Evolutionary conservation across 495 filamentous ascomycete genomes (phyloP), one percentile per base, ranked within the genome.

Genomic region (Aspergillus incahuasiensis): DNA sequence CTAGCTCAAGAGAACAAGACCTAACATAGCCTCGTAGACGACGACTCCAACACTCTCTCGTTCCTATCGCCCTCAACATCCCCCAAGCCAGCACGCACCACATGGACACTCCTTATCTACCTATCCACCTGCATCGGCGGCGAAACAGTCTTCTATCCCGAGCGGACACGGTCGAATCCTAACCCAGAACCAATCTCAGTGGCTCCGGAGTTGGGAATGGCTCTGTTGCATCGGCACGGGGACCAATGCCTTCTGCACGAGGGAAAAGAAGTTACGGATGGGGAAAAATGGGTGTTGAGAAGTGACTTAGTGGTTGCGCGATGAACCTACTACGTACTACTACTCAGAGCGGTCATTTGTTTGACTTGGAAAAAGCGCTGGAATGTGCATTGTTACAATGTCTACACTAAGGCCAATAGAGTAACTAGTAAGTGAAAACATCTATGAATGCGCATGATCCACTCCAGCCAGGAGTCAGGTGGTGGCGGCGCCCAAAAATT

Each of bases 261-360:
- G 68, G 91, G 91, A 7, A 78, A 76, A 56, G 82, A 94, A 61
- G 92, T 96, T 0, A 80, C 67, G 0, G 75, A 79, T 40, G 92
- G 92, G 13, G 91, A 95, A 68, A 97, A 96, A 67, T 97, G 92
- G 92, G 86, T 97, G 49, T 78, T 97, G 48, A 75, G 92, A 52
- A 95, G 86, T 48, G 92, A 96, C 76, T 69, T 96, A 52, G 91
- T 91, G 61, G 84, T 95, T 18, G 81, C 65, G 61, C 73, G 76
- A 55, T 87, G 54, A 69, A 48, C 34, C 21, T 2, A n/a, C 16
- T 25, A 7, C 34, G 7, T 38, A 38, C 7, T 38, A 38, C n/a
- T n/a, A n/a, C 34, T 38, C 34, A 30, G 9, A 30, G n/a, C n/a
- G n/a, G n/a, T n/a, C n/a, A n/a, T n/a, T n/a, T n/a, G n/a, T n/a